Base-by-base conservation (phyloP, 2,329 filamentous ascomycete genomes). In the Fusarium sp. region DNA sequence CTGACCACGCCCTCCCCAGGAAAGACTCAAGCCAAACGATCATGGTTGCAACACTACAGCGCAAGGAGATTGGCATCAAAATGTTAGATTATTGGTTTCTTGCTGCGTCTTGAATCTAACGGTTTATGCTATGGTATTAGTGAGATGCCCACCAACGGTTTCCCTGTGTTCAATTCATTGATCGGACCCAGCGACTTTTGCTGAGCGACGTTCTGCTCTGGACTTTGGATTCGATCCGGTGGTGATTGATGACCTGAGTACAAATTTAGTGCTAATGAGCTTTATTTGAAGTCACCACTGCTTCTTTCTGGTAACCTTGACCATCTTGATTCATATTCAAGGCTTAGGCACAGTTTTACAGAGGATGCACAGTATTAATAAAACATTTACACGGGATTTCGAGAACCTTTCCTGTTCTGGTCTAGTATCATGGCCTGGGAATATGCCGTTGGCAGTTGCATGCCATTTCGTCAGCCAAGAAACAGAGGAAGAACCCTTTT, bases 231-330 rank as follows among this genome's bases (percentile, higher is more conserved):
- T 6, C 11, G 7, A 5, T 33, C 12, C 12, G 6, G 22, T 6
- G 7, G 3, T 33, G 0, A 6, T 33, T 0, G 28, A 2, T 4
- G 24, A 1, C 7, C 17, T 18, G 28, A 18, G 11, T n/a, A 11
- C 11, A 33, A 33, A 3, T 14, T 5, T 0, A 13, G 7, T 33
- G 22, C 11, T 49, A 3, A 13, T n/a, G 1, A 28, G 4, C 1
- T 28, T 7, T 5, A 28, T 48, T 7, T 4, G 28, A 33, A 14
- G 3, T 15, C 5, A 5, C 3, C 7, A 5, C 3, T 6, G 15
- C 28, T 33, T 6, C 47, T 49, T n/a, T 49, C 3, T 33, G 11
- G 11, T 18, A 5, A 13, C 4, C 1, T n/a, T 7, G 7, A n/a
- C 15, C 28, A 33, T 33, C 22, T 13, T n/a, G 28, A n/a, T 49